A percentile compares a stretch with the other conserved stretches of the same genome.
These are phyloP conservation scores for Coniochaeta ligniaria DNA, from an alignment of 2,329 filamentous ascomycete genomes.

Conservation along the genomic window DNA sequence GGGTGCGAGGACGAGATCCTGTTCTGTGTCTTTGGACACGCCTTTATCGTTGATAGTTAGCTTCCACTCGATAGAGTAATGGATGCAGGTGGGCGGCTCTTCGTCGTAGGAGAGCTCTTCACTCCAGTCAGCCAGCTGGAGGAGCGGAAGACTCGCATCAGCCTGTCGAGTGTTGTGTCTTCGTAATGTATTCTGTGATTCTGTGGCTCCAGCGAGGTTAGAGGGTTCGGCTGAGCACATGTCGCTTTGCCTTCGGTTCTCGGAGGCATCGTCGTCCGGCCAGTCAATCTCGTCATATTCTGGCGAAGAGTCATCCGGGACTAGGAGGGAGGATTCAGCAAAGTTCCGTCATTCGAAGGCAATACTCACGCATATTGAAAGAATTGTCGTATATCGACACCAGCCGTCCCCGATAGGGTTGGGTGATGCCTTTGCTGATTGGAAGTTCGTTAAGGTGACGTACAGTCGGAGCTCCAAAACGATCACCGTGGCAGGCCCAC, in stretches of 20 bases:
- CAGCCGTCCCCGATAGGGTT: background rate
- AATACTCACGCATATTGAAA: background rate
- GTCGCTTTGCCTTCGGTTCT: background rate
- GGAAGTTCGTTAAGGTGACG: background rate
- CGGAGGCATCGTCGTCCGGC: background rate
- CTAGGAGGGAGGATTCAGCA: background rate
- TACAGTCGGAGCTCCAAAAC: background rate
- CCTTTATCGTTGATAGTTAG: constrained; percentile 15
- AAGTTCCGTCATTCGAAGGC: background rate
- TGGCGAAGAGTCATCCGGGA: background rate
- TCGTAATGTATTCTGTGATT: background rate
- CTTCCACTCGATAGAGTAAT: constrained; percentile 20
- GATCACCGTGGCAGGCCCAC: background rate
- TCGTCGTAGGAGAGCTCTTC: background rate
- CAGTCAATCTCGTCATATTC: too few species aligned
- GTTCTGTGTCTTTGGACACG: constrained; percentile 18
- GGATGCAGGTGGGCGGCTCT: constrained; percentile 12
- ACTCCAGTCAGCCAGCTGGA: background rate
- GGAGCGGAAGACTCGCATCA: background rate
- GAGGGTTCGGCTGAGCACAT: background rate
- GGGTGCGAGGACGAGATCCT: constrained; percentile 16
- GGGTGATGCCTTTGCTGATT: background rate
- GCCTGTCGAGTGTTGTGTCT: background rate
- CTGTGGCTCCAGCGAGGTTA: background rate
- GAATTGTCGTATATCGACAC: background rate